Percentiles rank a stretch among this genome's conserved stretches.
Conservation (phyloP, 2,329 filamentous ascomycete species). For the Raffaelea arxii region DNA sequence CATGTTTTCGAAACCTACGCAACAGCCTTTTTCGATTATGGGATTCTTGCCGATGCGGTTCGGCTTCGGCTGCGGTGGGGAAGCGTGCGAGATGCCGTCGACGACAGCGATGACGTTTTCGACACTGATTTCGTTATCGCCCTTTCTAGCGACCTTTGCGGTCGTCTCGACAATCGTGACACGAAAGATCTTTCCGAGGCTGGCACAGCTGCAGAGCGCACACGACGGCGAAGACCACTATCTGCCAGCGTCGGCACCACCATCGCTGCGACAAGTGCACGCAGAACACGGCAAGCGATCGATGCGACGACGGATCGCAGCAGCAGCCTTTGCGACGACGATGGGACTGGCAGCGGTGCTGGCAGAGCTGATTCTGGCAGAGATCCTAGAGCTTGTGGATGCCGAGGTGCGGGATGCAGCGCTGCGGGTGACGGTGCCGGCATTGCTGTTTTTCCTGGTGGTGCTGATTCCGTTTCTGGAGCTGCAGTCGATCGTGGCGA, state of each 20-base stretch:
- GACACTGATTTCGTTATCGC: constrained; percentile 45
- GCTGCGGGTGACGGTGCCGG: constrained; percentile 58
- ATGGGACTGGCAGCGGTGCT: constrained; percentile 69
- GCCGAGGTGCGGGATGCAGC: constrained; percentile 57
- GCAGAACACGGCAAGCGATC: constrained; percentile 47
- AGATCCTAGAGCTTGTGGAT: constrained; percentile 69
- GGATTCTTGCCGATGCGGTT: neutral
- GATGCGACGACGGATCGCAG: constrained; percentile 40
- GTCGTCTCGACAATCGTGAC: constrained; percentile 52
- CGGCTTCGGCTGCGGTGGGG: constrained; percentile 43
- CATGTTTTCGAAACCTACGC: neutral
- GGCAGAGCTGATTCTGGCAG: constrained; percentile 71
- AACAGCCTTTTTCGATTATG: neutral
- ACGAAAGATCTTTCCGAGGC: constrained; percentile 61
- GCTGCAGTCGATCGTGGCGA: constrained; percentile 53
- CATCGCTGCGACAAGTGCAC: constrained; percentile 47
- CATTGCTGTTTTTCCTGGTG: constrained; percentile 62
- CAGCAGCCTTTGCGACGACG: constrained; percentile 63
- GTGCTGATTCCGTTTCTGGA: constrained; percentile 71
- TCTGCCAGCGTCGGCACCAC: constrained; percentile 52
- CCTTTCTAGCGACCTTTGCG: constrained; percentile 63
- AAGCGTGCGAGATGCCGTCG: constrained; percentile 41
- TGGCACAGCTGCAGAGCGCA: constrained; percentile 45
- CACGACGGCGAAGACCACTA: constrained; percentile 52
- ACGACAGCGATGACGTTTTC: constrained; percentile 31